Conservation (phyloP, 164 flowering plant genomes). For the Chimonanthus salicifolius region DNA sequence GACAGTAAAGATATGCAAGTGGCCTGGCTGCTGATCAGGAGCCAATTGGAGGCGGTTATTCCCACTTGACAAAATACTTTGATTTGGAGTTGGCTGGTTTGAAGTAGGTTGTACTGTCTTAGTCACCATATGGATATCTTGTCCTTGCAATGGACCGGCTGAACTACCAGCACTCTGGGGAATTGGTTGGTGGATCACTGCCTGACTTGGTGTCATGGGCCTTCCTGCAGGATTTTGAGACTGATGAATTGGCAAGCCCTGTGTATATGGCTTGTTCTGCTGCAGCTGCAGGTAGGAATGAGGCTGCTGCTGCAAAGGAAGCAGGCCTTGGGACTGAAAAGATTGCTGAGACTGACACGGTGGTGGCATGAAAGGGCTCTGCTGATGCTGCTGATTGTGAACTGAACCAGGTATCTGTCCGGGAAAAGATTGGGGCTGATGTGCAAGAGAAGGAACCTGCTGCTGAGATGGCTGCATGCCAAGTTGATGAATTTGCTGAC, state of each 20-base stretch:
- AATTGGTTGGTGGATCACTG: slow-evolving; percentile 30
- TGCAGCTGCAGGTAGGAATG: slow-evolving; percentile 32
- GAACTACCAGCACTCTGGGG: slow-evolving; percentile 27
- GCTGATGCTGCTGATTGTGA: slow-evolving; percentile 37
- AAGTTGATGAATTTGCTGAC: slow-evolving; percentile 30
- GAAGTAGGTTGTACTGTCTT: slow-evolving; percentile 32
- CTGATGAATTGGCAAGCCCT: slow-evolving; percentile 33
- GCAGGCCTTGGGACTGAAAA: slow-evolving; percentile 42
- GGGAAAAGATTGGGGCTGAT: slow-evolving; percentile 33
- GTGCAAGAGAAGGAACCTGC: slow-evolving; percentile 16
- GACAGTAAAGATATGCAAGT: slow-evolving; percentile 4
- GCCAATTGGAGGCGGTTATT: neutral
- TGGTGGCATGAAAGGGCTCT: slow-evolving; percentile 32
- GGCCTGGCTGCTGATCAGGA: neutral
- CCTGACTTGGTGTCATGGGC: slow-evolving; percentile 35
- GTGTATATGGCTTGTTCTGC: slow-evolving; percentile 28
- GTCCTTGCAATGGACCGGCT: slow-evolving; percentile 18
- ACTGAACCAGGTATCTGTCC: slow-evolving; percentile 28
- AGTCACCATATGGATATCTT: neutral
- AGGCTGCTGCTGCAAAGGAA: slow-evolving; percentile 30
- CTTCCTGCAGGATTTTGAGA: slow-evolving; percentile 40
- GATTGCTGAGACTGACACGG: slow-evolving; percentile 35
- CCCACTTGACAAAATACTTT: neutral
- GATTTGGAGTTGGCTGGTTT: slow-evolving; percentile 14
- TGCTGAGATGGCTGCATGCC: slow-evolving; percentile 42